These are phyloP conservation scores for Firmiana major DNA, from an alignment of 345 rosid genomes.

Conservation along the genomic window DNA sequence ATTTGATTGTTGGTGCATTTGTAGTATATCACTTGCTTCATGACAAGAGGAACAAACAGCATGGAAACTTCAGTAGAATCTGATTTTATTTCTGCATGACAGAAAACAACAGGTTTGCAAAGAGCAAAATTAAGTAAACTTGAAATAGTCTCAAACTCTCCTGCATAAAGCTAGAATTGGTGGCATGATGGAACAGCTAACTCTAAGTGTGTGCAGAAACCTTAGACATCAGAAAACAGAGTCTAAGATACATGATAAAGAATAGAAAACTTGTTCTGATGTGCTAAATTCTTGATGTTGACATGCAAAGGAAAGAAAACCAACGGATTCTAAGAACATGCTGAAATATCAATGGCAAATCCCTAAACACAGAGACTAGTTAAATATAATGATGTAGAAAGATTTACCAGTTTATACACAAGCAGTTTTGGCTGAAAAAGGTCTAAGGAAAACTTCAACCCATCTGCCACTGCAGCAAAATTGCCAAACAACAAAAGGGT, in stretches of 20 bases:
- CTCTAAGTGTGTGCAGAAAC: too few species aligned
- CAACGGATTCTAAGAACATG: neutral
- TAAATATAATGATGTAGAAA: neutral
- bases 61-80: neutral
- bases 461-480: constrained; percentile 68
- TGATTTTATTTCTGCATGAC: neutral
- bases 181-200: too few species aligned
- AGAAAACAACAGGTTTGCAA: neutral
- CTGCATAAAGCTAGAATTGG: neutral
- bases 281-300: neutral
- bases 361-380: neutral
- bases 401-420: constrained; percentile 17
- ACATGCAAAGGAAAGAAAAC: neutral
- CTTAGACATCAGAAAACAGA: too few species aligned
- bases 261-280: too few species aligned
- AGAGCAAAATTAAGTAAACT: neutral
- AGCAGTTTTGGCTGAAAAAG: constrained; percentile 16
- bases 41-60: neutral
- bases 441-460: constrained; percentile 21
- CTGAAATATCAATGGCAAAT: neutral
- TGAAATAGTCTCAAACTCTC: neutral
- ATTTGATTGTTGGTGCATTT: neutral
- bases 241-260: neutral
- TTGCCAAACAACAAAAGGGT: constrained; percentile 20
- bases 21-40: neutral